phyloP scores from a whole-genome alignment of 1,284 basidiomycete species.

The Ceratobasidium sp. region DNA sequence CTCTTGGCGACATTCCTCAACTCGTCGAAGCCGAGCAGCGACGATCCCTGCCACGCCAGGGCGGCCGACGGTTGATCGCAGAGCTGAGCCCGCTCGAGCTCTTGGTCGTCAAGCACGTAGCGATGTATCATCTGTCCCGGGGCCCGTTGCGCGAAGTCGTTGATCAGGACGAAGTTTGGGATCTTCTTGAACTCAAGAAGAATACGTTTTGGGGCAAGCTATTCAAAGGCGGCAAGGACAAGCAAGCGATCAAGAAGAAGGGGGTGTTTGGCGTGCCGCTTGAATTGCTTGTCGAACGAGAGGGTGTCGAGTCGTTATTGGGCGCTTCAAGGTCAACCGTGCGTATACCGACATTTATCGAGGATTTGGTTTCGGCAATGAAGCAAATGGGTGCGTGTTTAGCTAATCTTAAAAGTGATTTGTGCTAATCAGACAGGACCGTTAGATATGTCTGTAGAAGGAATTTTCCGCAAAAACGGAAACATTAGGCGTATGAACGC shows the following conservation, averaged over 20 bases:
- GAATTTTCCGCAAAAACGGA: constrained; percentile 98
- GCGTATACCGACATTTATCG: constrained; percentile 95
- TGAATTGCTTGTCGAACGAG: constrained; percentile 93
- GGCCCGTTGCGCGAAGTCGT: constrained; percentile 82
- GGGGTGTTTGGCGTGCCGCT: constrained; percentile 95
- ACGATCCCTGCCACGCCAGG: constrained; percentile 77
- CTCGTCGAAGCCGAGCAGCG: constrained; percentile 90
- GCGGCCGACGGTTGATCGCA: constrained; percentile 79
- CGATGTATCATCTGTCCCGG: constrained; percentile 80
- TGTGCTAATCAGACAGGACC: constrained; percentile 13
- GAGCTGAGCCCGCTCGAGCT: constrained; percentile 86
- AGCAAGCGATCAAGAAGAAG: constrained; percentile 88
- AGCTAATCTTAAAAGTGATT: background rate
- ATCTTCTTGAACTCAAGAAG: constrained; percentile 93
- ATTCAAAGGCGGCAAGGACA: constrained; percentile 90
- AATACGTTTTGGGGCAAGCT: constrained; percentile 96
- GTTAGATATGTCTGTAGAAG: constrained; percentile 96
- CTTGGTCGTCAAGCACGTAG: constrained; percentile 91
- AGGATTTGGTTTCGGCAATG: constrained; percentile 98
- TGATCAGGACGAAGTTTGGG: constrained; percentile 91
- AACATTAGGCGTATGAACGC: constrained; percentile 94
- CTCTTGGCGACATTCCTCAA: constrained; percentile 95
- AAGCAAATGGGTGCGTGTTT: constrained; percentile 89
- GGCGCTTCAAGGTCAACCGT: constrained; percentile 87
- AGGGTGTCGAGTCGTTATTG: constrained; percentile 91